Evolutionary conservation across 306 rosid genomes (phyloP).

Genomic region (Vicia sativa): DNA sequence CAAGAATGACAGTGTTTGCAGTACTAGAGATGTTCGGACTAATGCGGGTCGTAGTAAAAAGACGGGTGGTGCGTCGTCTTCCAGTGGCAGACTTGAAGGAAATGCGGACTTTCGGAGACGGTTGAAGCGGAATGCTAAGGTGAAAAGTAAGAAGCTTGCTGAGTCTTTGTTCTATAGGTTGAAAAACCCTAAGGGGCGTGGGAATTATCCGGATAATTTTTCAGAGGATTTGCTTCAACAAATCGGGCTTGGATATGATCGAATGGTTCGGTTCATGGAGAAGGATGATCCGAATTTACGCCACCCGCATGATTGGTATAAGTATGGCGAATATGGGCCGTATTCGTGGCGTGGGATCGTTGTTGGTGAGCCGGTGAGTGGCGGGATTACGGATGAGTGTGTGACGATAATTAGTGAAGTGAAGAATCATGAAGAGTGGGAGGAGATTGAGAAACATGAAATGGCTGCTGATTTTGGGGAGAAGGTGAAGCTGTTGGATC

Average conservation of each 20-base stretch:
- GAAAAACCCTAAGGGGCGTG: constrained; percentile 56
- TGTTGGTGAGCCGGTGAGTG: constrained; percentile 77
- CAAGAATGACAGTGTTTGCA: constrained; percentile 19
- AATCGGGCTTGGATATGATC: constrained; percentile 84
- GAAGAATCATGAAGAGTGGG: constrained; percentile 88
- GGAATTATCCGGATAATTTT: constrained; percentile 70
- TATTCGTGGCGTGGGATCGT: constrained; percentile 92
- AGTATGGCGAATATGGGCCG: constrained; percentile 87
- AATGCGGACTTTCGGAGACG: constrained; percentile 59
- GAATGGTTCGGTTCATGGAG: constrained; percentile 85
- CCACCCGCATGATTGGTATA: constrained; percentile 90
- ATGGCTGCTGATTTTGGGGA: constrained; percentile 73
- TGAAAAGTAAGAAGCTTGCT: constrained; percentile 59
- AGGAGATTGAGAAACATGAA: constrained; percentile 78
- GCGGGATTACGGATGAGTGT: constrained; percentile 69
- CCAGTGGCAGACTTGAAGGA: constrained; percentile 68
- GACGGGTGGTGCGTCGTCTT: constrained; percentile 49
- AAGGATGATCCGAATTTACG: constrained; percentile 87
- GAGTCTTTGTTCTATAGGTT: constrained; percentile 73
- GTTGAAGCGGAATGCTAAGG: constrained; percentile 56
- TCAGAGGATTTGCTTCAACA: constrained; percentile 80
- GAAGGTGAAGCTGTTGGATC: constrained; percentile 63
- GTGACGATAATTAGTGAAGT: constrained; percentile 80
- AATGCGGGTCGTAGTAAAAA: constrained; percentile 79
- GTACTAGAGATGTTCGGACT: constrained; percentile 44